Evolutionary conservation across 2,329 filamentous ascomycete species (phyloP), one percentile per base, ranked within the genome.

Genomic region (Clonostachys byssicola): DNA sequence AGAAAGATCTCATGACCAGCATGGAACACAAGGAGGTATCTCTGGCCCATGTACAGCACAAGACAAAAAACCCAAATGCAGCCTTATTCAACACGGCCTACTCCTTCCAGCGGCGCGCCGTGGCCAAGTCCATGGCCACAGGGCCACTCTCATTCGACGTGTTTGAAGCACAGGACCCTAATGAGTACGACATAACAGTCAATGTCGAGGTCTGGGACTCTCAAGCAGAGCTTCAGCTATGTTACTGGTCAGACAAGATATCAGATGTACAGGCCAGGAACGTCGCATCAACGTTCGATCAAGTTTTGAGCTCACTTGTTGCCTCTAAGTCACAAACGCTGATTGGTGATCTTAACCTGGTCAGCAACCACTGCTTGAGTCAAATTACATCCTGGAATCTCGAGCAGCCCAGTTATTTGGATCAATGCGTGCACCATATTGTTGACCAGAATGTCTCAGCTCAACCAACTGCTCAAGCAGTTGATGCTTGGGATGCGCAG

Each of bases 181-280:
- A 42, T 13, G 56, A 57, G n/a, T 57, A 57, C 39, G 49, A 52
- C 16, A 10, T 57, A 47, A 52, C 56, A 2, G 44, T 57, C 40
- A 57, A 57, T 5, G 49, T 52, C 3, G 55, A 58, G 23, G 50
- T 54, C 16, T 59, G 54, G 52, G 49, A 58, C 17, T 49, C 53
- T 1, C 46, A 14, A 10, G 49, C 43, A 1, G 52, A 57, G 5
- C 13, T 59, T 1, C 52, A 56, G 18, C 39, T 57, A 5, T 55
- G 50, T 5, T 59, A 59, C 49, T 59, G 56, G 56, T 20, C 50
- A 13, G 49, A 59, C 44, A 56, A 45, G 36, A 43, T 59, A 5
- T 49, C 51, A 2, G 51, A 55, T 6, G 39, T 40, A 10, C 55
- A 59, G 6, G 56, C 51, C 18, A 40, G 3, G 5, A 57, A 53